Evolutionary conservation across 73 alveolate species (phyloP).

Genomic region (Paramecium sonneborni): DNA sequence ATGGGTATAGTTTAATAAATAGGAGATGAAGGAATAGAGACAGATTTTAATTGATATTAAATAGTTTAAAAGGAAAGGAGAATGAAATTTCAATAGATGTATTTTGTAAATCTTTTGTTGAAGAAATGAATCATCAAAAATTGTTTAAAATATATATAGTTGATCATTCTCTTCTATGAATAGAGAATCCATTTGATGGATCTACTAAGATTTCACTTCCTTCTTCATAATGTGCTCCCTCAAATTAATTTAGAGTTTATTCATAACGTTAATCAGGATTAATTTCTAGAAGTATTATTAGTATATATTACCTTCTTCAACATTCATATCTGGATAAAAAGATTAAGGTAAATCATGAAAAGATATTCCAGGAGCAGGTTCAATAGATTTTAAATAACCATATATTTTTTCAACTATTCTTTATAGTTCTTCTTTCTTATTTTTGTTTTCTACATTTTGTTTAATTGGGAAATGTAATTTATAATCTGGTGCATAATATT

Average conservation of each 20-base stretch:
- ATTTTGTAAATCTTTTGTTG: not conserved
- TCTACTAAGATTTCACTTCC: conserved; percentile 30
- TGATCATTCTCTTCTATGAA: conserved; percentile 39
- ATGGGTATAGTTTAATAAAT: not conserved
- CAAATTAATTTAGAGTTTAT: conserved; percentile 2
- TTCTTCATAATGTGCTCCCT: conserved; percentile 21
- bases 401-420: conserved; percentile 44
- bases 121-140: not conserved
- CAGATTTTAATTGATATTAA: not conserved
- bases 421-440: conserved; percentile 61
- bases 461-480: conserved; percentile 66
- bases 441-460: conserved; percentile 63
- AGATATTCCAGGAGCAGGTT: conserved; percentile 53
- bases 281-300: not conserved
- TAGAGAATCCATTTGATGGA: conserved; percentile 2
- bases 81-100: not conserved
- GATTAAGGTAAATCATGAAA: conserved; percentile 55
- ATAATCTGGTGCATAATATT: conserved; percentile 80
- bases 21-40: not conserved
- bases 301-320: not conserved
- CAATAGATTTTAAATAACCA: conserved; percentile 59
- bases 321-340: conserved; percentile 38
- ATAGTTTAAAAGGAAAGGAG: not conserved
- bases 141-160: not conserved
- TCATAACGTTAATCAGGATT: conserved; percentile 16